Conservation (phyloP, 768 basidiomycete genomes). For the Xerocomellus amylosporus region DNA sequence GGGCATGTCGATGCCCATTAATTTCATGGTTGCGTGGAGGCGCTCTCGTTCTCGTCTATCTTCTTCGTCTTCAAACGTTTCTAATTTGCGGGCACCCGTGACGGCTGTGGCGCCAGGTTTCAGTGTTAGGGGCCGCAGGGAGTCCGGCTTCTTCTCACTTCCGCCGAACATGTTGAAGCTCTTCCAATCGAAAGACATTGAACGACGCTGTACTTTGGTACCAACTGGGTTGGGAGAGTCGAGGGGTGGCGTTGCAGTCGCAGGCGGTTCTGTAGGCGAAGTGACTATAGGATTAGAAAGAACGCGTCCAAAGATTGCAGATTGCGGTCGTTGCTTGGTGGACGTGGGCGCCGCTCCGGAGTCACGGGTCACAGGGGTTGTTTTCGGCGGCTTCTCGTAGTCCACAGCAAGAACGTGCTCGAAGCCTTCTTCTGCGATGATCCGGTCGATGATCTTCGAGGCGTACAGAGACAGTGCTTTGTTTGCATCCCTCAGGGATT, state of each 20-base stretch:
- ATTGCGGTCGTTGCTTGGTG: slow-evolving; percentile 60
- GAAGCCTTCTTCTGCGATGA: slow-evolving; percentile 94
- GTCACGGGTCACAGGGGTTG: slow-evolving; percentile 35
- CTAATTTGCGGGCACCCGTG: slow-evolving; percentile 71
- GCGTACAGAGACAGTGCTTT: slow-evolving; percentile 94
- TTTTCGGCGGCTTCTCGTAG: slow-evolving; percentile 63
- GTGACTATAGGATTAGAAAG: slow-evolving; percentile 39
- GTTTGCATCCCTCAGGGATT: slow-evolving; percentile 91
- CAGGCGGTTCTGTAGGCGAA: slow-evolving; percentile 28
- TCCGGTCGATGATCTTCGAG: slow-evolving; percentile 96
- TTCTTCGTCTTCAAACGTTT: slow-evolving; percentile 90
- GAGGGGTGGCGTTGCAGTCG: slow-evolving; percentile 19
- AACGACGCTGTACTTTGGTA: slow-evolving; percentile 59
- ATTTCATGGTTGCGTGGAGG: slow-evolving; percentile 85
- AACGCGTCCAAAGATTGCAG: slow-evolving; percentile 46
- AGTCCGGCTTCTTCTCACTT: slow-evolving; percentile 63
- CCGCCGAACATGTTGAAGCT: slow-evolving; percentile 64
- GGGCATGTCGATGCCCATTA: slow-evolving; percentile 85
- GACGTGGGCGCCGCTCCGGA: slow-evolving; percentile 7
- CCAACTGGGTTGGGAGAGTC: slow-evolving; percentile 24
- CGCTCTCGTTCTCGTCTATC: slow-evolving; percentile 85
- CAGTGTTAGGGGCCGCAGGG: slow-evolving; percentile 68
- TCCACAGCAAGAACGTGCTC: slow-evolving; percentile 96
- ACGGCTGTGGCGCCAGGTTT: slow-evolving; percentile 59
- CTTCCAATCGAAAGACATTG: slow-evolving; percentile 84